Percentiles rank a stretch among this genome's conserved stretches.
phyloP scores from a whole-genome alignment of 345 rosid species.

The Moringa oleifera region DNA sequence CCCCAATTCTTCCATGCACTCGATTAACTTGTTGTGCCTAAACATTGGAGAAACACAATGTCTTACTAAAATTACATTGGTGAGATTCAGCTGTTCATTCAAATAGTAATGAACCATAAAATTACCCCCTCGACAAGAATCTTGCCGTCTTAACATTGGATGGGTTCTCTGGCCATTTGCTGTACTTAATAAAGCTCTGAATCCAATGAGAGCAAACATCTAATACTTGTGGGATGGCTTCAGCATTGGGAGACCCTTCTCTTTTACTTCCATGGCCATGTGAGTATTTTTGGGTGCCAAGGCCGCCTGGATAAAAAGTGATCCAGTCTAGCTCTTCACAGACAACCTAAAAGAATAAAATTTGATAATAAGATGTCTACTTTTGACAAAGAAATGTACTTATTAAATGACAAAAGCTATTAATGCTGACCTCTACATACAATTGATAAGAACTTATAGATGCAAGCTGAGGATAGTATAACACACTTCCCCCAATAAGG shows the following conservation, averaged over 20 bases:
- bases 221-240: constrained; percentile 62
- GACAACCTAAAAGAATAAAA: constrained; percentile 55
- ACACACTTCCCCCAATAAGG: constrained; percentile 88
- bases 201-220: constrained; percentile 92
- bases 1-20: constrained; percentile 67
- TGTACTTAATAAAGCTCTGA: constrained; percentile 89
- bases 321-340: constrained; percentile 98
- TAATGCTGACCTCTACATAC: constrained; percentile 81
- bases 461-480: constrained; percentile 91
- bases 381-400: constrained; percentile 8
- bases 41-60: constrained; percentile 15
- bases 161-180: constrained; percentile 90
- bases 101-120: constrained; percentile 8
- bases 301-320: constrained; percentile 59
- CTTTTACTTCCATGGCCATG: constrained; percentile 54
- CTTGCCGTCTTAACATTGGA: constrained; percentile 81
- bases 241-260: constrained; percentile 65
- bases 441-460: constrained; percentile 92
- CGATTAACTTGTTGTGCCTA: constrained; percentile 75
- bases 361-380: constrained; percentile 13
- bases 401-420: constrained; percentile 14
- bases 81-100: constrained; percentile 1
- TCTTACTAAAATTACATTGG: constrained; percentile 1
- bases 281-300: constrained; percentile 30
- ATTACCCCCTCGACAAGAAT: constrained; percentile 85